These are phyloP conservation scores for Gautieria morchelliformis DNA, from an alignment of 768 basidiomycete genomes.

Conservation along the genomic window DNA sequence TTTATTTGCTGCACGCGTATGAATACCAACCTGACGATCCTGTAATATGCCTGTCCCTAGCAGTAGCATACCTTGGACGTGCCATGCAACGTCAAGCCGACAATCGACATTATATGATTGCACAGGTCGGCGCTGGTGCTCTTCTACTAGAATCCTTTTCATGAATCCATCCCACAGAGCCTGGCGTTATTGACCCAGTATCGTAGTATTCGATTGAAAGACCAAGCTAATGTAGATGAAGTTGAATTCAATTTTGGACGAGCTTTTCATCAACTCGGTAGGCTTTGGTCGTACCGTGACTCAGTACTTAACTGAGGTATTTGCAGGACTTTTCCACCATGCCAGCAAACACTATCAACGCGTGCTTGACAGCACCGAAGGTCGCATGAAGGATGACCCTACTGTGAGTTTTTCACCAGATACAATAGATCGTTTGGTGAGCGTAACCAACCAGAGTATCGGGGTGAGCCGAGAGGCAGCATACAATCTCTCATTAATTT, in stretches of 20 bases:
- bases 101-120: constrained; percentile 83
- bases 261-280: constrained; percentile 88
- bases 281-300: constrained; percentile 10
- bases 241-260: constrained; percentile 92
- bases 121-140: constrained; percentile 40
- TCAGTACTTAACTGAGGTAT: neutral
- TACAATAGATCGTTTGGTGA: neutral
- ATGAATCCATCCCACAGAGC: constrained; percentile 36
- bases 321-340: constrained; percentile 64
- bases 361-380: constrained; percentile 56
- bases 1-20: constrained; percentile 83
- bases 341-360: constrained; percentile 80
- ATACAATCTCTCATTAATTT: constrained; percentile 81
- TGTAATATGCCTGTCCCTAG: constrained; percentile 72
- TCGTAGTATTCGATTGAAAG: constrained; percentile 45
- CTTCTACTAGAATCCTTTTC: neutral
- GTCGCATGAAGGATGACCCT: constrained; percentile 21
- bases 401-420: constrained; percentile 20
- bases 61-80: constrained; percentile 78
- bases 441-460: constrained; percentile 26
- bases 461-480: constrained; percentile 69
- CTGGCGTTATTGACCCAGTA: constrained; percentile 83
- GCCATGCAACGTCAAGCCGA: constrained; percentile 92
- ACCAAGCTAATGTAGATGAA: constrained; percentile 46
- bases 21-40: constrained; percentile 80